phyloP scores from a whole-genome alignment of 345 rosid species.

The Rhodomyrtus tomentosa region DNA sequence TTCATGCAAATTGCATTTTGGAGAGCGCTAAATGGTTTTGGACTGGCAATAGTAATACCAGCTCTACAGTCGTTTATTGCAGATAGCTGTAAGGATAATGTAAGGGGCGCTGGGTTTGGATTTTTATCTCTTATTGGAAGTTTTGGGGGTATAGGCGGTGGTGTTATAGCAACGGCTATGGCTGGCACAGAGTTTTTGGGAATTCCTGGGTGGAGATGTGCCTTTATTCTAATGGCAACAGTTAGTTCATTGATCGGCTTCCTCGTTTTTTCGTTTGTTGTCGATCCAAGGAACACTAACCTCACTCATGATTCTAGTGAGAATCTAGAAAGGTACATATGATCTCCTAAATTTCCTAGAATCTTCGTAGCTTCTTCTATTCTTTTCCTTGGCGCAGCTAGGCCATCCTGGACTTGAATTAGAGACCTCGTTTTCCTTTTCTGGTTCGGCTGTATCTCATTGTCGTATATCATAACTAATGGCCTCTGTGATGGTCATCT shows the following conservation, averaged over 20 bases:
- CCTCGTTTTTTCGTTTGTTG: conserved; percentile 64
- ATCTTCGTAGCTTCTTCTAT: not conserved
- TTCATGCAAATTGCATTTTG: conserved; percentile 75
- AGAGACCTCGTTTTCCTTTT: not conserved
- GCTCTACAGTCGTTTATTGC: conserved; percentile 95
- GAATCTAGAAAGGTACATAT: conserved; percentile 20
- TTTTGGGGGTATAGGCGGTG: conserved; percentile 90
- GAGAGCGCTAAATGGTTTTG: conserved; percentile 96
- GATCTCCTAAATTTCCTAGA: not conserved
- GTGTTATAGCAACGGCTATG: conserved; percentile 86
- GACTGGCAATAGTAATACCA: conserved; percentile 92
- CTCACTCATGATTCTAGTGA: not conserved
- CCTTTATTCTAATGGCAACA: conserved; percentile 79
- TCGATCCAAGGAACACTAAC: conserved; percentile 48
- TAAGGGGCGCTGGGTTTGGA: conserved; percentile 88
- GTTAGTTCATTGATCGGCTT: conserved; percentile 65
- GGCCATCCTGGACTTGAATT: too few relatives aligned
- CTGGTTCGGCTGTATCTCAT: not conserved
- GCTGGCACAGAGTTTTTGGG: conserved; percentile 76
- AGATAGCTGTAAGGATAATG: conserved; percentile 76
- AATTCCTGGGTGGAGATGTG: conserved; percentile 89
- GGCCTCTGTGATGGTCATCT: not conserved
- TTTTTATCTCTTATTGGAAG: conserved; percentile 68
- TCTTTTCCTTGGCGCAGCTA: too few relatives aligned
- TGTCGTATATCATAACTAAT: not conserved